Evolutionary conservation across 768 basidiomycete genomes (phyloP), one percentile per base, ranked within the genome.

Genomic region (Lentinula lateritia): DNA sequence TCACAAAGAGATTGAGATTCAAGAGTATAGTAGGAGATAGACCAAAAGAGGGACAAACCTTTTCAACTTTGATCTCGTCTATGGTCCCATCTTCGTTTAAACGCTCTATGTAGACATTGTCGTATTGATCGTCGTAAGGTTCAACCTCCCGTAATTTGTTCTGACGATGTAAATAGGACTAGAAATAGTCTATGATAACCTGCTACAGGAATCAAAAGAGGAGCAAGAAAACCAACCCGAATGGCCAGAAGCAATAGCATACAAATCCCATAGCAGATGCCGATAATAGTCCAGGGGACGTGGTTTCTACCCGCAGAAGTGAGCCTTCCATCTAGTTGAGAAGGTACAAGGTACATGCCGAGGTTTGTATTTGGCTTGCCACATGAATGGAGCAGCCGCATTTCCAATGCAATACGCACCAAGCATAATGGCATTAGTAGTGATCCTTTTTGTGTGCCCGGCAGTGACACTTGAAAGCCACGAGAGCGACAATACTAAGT

Each of bases 271-370:
- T 87, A 86, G 72, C 87, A 88, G 56, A 85, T 69, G 2, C 87
- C 83, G 60, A 92, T 92, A 66, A 92, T 79, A 57, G 81, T 81
- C 91, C 92, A 93, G 2, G 90, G 91, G 34, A 92, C 70, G 60
- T 80, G 86, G 65, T 91, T 89, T 52, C 88, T 88, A 63, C 20
- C 5, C 38, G 55, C 62, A 52, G 7, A 36, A 20, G 64, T 63
- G 60, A n/a, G 32, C 2, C n/a, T 32, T 10, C 20, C 10, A 36
- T n/a, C 3, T 48, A 2, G 42, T 61, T 56, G 57, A 23, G 56
- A 20, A 45, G 50, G 15, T 12, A 18, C 32, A 61, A 12, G 6
- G 3, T 18, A 55, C 73, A 20, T 60, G 86, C 87, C 87, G 80
- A 5, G 88, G 89, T 62, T 79, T 81, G 67, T 88, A 90, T 69